Evolutionary conservation across 441 rosid genomes (phyloP).

Genomic region (Raphanus hybrid): DNA sequence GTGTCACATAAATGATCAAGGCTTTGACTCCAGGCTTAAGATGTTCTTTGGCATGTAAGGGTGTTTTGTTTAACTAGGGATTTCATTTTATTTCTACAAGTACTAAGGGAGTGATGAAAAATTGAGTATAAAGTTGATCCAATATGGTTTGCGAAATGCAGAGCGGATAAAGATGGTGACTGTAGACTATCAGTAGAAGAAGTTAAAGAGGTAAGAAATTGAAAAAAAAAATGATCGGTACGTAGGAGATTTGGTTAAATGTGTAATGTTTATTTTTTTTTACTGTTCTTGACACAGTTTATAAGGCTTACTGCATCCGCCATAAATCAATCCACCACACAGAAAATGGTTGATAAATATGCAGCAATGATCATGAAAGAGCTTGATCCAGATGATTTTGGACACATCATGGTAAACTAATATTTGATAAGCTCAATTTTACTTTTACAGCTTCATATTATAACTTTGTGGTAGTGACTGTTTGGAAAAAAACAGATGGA

Average conservation of each 20-base stretch:
- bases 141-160: constrained; percentile 33
- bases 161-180: constrained; percentile 58
- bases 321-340: constrained; percentile 43
- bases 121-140: not conserved
- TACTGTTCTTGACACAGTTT: constrained; percentile 25
- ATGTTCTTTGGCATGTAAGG: constrained; percentile 60
- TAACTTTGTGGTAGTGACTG: not conserved
- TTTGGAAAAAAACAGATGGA: constrained; percentile 31
- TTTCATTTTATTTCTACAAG: not conserved
- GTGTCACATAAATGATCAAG: constrained; percentile 52
- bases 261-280: not conserved
- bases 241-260: not conserved
- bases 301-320: constrained; percentile 50
- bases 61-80: not conserved
- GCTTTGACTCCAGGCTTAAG: constrained; percentile 52
- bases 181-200: constrained; percentile 50
- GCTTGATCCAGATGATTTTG: constrained; percentile 42
- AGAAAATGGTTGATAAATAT: constrained; percentile 42
- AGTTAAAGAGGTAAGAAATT: constrained; percentile 48
- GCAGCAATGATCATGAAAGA: constrained; percentile 56
- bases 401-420: constrained; percentile 46
- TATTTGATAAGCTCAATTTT: not conserved
- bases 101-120: not conserved
- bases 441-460: not conserved
- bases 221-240: too few species aligned